These are phyloP conservation scores for Amanita exitialis DNA, from an alignment of 768 basidiomycete species.

Conservation along the genomic window DNA sequence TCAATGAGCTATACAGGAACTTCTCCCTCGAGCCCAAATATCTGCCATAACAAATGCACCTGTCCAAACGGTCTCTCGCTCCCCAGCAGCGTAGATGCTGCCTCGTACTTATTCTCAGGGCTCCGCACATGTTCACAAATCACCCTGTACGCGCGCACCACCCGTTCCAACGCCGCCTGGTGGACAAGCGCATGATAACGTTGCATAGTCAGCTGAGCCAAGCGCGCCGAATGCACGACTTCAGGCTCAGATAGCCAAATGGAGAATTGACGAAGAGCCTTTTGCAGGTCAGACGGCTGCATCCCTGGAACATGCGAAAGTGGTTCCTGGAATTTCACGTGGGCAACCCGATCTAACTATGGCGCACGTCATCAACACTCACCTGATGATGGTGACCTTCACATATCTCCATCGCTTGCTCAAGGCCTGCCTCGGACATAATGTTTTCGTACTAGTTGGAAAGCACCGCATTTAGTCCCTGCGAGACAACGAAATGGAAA, in stretches of 20 bases:
- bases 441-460: constrained; percentile 35
- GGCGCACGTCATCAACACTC: constrained; percentile 10
- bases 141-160: constrained; percentile 60
- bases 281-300: constrained; percentile 51
- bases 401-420: constrained; percentile 34
- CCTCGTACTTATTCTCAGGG: constrained; percentile 79
- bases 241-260: constrained; percentile 77
- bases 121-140: constrained; percentile 73
- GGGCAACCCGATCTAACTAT: not conserved
- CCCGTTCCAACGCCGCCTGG: constrained; percentile 55
- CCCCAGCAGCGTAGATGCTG: constrained; percentile 76
- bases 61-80: constrained; percentile 81
- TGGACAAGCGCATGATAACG: constrained; percentile 64
- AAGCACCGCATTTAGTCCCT: not conserved
- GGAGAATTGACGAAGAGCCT: constrained; percentile 63
- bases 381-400: constrained; percentile 29
- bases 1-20: not conserved
- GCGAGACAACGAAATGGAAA: not conserved
- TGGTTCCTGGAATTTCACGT: constrained; percentile 33
- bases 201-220: constrained; percentile 63
- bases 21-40: constrained; percentile 61
- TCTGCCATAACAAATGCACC: constrained; percentile 61
- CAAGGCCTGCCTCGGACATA: constrained; percentile 44
- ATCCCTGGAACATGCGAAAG: constrained; percentile 68
- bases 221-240: constrained; percentile 71